Base-by-base conservation (phyloP, 805 yeast genomes). In the Candida coquimbonensis region DNA sequence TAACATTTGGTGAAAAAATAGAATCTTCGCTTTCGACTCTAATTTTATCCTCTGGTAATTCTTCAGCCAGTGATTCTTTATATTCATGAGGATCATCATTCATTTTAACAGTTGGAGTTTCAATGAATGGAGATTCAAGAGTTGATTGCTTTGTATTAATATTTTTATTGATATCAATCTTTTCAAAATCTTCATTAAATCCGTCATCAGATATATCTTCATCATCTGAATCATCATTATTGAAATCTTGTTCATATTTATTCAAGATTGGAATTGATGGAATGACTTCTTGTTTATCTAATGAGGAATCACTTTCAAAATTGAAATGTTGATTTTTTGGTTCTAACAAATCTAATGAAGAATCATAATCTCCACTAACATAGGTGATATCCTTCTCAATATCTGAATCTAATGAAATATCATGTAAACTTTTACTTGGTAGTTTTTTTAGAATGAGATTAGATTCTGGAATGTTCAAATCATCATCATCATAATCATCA, bases 341-440 rank as follows among this genome's bases (percentile, higher is more conserved):
- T 5, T 29, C 42, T 34, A 48, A 36, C 4, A 53, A 49, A 9
- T 49, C 42, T 7, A 53, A 44, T 38, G 54, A 45, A 1, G 59
- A 52, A 29, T 53, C 54, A 21, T 38, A 47, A 29, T 53, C 56
- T 8, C 34, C 44, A 34, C 25, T 27, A 14, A 39, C 53, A 33
- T 48, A 45, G 27, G 44, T 43, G 19, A 49, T 44, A n/a, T 44
- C 53, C n/a, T 48, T 44, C 26, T 46, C 51, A 36, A 27, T 42
- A 9, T 44, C 37, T 32, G 54, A 50, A 5, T 46, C 42, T 17
- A 42, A 33, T 13, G 44, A 49, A 11, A 42, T 38, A 29, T 14
- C 19, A 19, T 9, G 17, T 21, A 36, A n/a, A 44, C 39, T 25
- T 5, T 34, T 39, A 29, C 34, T 26, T 5, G 24, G 13, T n/a